Evolutionary conservation across 495 filamentous ascomycete genomes (phyloP), one percentile per base, ranked within the genome.

Genomic region (Corynascus novoguineensis): DNA sequence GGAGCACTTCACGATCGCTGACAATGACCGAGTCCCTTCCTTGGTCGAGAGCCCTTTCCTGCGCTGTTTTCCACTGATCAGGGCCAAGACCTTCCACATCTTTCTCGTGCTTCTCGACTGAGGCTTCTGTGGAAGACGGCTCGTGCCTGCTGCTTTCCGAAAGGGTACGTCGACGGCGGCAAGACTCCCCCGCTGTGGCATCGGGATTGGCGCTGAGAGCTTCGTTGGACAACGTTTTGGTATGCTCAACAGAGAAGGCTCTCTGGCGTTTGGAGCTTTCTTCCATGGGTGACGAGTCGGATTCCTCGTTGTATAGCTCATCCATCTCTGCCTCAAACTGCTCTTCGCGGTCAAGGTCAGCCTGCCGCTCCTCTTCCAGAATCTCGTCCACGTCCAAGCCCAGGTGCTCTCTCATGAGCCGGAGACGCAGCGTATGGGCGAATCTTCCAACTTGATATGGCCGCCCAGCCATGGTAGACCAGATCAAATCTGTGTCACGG

Each of bases 381-480:
- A 96, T 81, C 65, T 88, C 90, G 66, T 99, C 93, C 19, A 96
- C 89, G 65, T 97, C 93, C 51, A 99, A 75, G 32, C 93, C 93
- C 34, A 99, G 79, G 78, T 99, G 93, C 71, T 99, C 93, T 59
- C 93, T 83, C 93, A 97, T 97, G 44, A 99, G 73, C 38, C 95
- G 84, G 78, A 96, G 85, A 3, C 93, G 88, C 58, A 98, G 82
- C 0, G 91, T 93, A 66, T 97, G 92, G 17, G 93, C 87, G 69
- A 96, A 98, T 27, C 87, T 80, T 27, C 92, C 93, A 41, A 97
- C 95, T 15, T 86, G 81, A 64, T 92, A 98, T 9, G 89, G 86
- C 59, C 86, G 77, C 12, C 90, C 91, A 40, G 81, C 89, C 93
- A 99, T 97, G 44, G 81, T 88, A 15, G 90, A 96, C 79, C 83